Base-by-base conservation (phyloP, 2,329 filamentous ascomycete species). In the Thermothelomyces thermophilus region DNA sequence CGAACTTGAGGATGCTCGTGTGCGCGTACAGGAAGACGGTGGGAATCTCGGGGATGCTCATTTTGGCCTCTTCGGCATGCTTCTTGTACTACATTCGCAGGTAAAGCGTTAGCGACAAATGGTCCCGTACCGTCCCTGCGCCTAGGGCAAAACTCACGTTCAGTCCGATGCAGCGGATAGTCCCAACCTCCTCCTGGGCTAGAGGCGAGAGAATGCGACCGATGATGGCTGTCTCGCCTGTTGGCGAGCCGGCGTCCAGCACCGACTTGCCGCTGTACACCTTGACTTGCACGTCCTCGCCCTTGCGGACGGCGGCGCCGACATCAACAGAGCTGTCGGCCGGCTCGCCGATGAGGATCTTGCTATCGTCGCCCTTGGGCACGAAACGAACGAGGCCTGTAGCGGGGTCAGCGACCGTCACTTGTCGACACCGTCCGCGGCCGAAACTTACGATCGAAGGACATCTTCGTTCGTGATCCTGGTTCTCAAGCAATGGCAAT, bases 231-330 rank as follows among this genome's bases (percentile, higher is more conserved):
- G 66, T 64, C 53, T 68, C 66, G 26, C 68, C 73, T 1, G 79
- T 82, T 11, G 68, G 67, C 19, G 68, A 63, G 2, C 80, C 81
- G 0, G 79, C 73, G 20, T 65, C 67, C 40, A 84, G 64, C 1
- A 81, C 75, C 2, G 81, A 84, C 1, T 66, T 68, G 16, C 81
- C 80, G 20, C 74, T 77, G 66, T 78, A 83, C 6, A 80, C 69
- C 35, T 70, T 69, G 40, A 80, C 78, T 24, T 70, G 59, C 31
- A 84, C 78, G 35, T 82, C 74, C 53, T 77, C 67, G 31, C 76
- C 76, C 40, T 76, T 72, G 54, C 73, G 73, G 24, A 82, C 63
- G 14, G 79, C 79, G 22, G 73, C 62, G 39, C 80, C 80, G 39
- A 84, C 74, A 58, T 84, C 79, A 28, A 80, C 54, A 9, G 70